Conservation (phyloP, 2,329 filamentous ascomycete genomes). For the Beauveria sp. region DNA sequence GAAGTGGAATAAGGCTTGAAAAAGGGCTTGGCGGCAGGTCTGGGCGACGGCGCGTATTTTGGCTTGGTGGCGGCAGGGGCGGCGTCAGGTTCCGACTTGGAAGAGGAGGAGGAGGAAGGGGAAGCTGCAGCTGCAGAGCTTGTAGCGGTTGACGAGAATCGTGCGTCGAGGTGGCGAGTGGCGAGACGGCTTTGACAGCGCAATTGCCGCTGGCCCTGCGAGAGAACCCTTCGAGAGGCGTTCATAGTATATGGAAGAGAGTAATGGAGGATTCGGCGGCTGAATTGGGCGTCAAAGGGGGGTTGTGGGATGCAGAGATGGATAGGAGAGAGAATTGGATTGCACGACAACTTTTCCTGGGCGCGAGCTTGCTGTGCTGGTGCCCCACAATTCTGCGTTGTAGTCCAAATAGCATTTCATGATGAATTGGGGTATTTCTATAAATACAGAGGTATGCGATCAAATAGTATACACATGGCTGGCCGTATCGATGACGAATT, state of each 20-base stretch:
- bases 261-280: neutral
- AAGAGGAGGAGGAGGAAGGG: neutral
- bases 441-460: neutral
- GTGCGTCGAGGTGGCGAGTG: neutral
- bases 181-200: neutral
- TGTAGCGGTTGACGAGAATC: neutral
- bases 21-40: conserved; percentile 1
- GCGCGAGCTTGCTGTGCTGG: neutral
- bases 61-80: neutral
- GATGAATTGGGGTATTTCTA: neutral
- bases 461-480: neutral
- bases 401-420: neutral
- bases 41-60: neutral
- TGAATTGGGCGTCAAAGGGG: neutral
- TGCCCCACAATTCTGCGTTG: neutral
- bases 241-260: neutral
- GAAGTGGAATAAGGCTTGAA: neutral
- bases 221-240: conserved; percentile 1
- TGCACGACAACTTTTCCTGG: neutral
- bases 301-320: neutral
- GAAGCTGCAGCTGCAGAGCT: neutral
- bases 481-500: neutral
- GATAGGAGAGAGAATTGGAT: neutral
- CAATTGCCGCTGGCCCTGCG: neutral
- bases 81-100: neutral